These are phyloP conservation scores for Borealophlyctis nickersoniae DNA, from an alignment of 192 early-diverging fungal species.

Conservation along the genomic window DNA sequence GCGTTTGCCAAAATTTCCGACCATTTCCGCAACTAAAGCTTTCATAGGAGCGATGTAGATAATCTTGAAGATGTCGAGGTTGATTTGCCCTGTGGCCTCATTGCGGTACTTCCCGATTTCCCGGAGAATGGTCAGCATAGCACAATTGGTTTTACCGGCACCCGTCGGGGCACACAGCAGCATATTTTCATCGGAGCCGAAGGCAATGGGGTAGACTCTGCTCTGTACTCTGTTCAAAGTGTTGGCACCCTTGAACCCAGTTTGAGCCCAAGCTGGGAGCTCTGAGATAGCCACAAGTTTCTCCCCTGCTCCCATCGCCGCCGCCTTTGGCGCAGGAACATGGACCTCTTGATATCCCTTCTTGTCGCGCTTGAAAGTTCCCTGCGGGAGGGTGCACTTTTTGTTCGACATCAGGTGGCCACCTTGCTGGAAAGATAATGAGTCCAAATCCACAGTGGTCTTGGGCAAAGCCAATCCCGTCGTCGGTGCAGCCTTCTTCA, in stretches of 20 bases:
- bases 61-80: slow-evolving; percentile 88
- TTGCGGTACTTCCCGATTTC: slow-evolving; percentile 81
- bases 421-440: slow-evolving; percentile 86
- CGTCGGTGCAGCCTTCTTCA: slow-evolving; percentile 17
- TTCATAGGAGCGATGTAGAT: slow-evolving; percentile 99
- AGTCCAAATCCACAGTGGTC: slow-evolving; percentile 68
- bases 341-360: slow-evolving; percentile 94
- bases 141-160: slow-evolving; percentile 98
- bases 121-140: slow-evolving; percentile 91
- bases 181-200: slow-evolving; percentile 86
- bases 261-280: slow-evolving; percentile 79
- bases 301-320: slow-evolving; percentile 63
- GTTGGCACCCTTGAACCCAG: slow-evolving; percentile 65
- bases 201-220: slow-evolving; percentile 82
- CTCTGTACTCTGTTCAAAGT: slow-evolving; percentile 90
- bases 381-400: slow-evolving; percentile 84
- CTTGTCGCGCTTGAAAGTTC: slow-evolving; percentile 85
- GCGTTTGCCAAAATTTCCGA: slow-evolving; percentile 77
- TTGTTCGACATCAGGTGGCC: slow-evolving; percentile 98
- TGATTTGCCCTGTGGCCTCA: slow-evolving; percentile 65
- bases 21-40: slow-evolving; percentile 97
- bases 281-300: slow-evolving; percentile 58
- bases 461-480: slow-evolving; percentile 19
- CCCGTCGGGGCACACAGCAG: slow-evolving; percentile 98
- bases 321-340: slow-evolving; percentile 80